phyloP scores from a whole-genome alignment of 768 basidiomycete genomes.

The Lactifluus subvellereus region DNA sequence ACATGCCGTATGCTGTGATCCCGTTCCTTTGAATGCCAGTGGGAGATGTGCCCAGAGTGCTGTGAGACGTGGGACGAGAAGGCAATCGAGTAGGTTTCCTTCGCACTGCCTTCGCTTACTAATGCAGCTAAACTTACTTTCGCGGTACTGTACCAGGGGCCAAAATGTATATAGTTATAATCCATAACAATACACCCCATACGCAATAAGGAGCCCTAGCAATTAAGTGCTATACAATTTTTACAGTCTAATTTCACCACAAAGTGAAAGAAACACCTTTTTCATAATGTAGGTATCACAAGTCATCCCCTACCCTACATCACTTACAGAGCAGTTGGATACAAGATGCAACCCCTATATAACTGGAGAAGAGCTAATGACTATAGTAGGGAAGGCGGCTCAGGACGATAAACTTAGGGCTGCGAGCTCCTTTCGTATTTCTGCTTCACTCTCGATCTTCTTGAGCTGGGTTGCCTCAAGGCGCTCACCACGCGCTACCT shows the following conservation, averaged over 20 bases:
- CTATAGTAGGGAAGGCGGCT: not conserved
- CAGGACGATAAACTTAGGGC: slow-evolving; percentile 25
- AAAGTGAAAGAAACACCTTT: not conserved
- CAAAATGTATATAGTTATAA: no score
- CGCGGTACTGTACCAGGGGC: no score
- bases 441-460: slow-evolving; percentile 91
- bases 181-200: no score
- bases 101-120: no score
- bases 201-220: no score
- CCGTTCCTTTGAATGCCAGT: no score
- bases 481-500: slow-evolving; percentile 81
- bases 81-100: no score
- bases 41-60: no score
- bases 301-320: not conserved
- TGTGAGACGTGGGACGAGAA: no score
- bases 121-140: no score
- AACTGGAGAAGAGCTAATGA: not conserved
- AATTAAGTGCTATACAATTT: no score
- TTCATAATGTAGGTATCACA: not conserved
- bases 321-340: not conserved
- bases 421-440: slow-evolving; percentile 76
- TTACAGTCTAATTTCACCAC: not conserved
- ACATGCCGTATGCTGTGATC: no score
- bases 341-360: not conserved
- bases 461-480: slow-evolving; percentile 92